A percentile compares a stretch with the other conserved stretches of the same genome.
phyloP scores from a whole-genome alignment of 306 rosid genomes.

The Datisca glomerata region DNA sequence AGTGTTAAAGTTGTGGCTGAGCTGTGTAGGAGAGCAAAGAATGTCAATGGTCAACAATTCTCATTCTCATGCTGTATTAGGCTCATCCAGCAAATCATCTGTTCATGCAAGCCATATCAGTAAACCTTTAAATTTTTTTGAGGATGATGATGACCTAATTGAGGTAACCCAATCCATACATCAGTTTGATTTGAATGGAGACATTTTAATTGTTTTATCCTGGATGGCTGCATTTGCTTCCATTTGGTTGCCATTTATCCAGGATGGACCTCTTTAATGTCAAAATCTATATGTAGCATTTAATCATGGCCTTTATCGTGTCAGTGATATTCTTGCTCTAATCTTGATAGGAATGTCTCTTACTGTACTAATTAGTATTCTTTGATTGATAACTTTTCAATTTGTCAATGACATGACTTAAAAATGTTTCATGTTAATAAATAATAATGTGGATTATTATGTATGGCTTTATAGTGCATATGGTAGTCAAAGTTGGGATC shows the following conservation, averaged over 20 bases:
- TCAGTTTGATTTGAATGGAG: neutral
- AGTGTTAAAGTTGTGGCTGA: conserved; percentile 20
- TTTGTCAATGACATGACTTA: too few species aligned
- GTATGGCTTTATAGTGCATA: too few species aligned
- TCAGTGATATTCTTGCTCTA: too few species aligned
- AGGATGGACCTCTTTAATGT: too few species aligned
- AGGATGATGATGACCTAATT: conserved; percentile 46
- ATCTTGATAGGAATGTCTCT: too few species aligned
- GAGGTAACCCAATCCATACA: conserved; percentile 36
- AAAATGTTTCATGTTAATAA: too few species aligned
- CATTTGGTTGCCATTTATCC: too few species aligned
- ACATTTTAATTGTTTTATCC: neutral
- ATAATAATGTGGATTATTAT: neutral
- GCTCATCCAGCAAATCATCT: conserved; percentile 20
- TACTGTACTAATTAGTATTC: too few species aligned
- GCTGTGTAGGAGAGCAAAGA: conserved; percentile 19
- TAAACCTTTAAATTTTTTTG: conserved; percentile 19
- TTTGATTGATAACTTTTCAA: too few species aligned
- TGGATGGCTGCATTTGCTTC: neutral
- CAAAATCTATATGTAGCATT: neutral
- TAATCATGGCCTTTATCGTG: neutral
- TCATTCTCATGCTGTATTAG: conserved; percentile 23
- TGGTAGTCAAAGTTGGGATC: neutral
- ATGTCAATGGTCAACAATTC: conserved; percentile 26
- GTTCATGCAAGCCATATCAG: conserved; percentile 25